Evolutionary conservation across 2,329 filamentous ascomycete species (phyloP), one percentile per base, ranked within the genome.

Genomic region (Xylariaceae sp.): DNA sequence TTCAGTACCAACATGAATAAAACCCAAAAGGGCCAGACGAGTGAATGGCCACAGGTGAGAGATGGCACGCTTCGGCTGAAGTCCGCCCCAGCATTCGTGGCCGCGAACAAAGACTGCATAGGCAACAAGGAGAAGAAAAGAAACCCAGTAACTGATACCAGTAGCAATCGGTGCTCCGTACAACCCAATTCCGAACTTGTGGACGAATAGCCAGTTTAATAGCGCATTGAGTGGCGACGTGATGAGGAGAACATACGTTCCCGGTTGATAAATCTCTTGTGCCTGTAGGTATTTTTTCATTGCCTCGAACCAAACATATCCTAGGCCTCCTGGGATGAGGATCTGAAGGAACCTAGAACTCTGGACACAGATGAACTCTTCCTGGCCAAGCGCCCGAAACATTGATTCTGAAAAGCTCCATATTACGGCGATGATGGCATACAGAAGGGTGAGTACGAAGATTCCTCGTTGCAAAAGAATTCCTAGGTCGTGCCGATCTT

Each of bases 281-380:
- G 92, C 92, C 74, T 96, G 92, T 1, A 96, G 81, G 65, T 88
- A 96, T 66, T 94, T 91, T 76, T 96, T 96, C 69, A 92, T 85
- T 5, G 86, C 82, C 74, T 96, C 91, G 58, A 96, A 96, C 76
- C 90, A 96, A 36, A 96, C 86, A 66, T 96, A 96, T 0, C 92
- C 92, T 33, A 96, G 74, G 0, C 92, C 92, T 0, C 92, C 92
- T 0, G 92, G 92, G 1, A 91, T 89, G 41, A 96, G 75, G 11
- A 87, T 84, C 2, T 81, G 86, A 6, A 96, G 75, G 61, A 96
- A 96, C 39, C 78, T 82, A 1, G 90, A 85, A 48, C 89, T 90
- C 57, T 93, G 86, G 21, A 83, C 77, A 36, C 89, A 91, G 28
- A 96, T 87, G 58, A 88, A 87, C 34, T 90, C 85, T 65, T 92